Base-by-base conservation (phyloP, 805 yeast species). In the Wickerhamiella occidentalis region DNA sequence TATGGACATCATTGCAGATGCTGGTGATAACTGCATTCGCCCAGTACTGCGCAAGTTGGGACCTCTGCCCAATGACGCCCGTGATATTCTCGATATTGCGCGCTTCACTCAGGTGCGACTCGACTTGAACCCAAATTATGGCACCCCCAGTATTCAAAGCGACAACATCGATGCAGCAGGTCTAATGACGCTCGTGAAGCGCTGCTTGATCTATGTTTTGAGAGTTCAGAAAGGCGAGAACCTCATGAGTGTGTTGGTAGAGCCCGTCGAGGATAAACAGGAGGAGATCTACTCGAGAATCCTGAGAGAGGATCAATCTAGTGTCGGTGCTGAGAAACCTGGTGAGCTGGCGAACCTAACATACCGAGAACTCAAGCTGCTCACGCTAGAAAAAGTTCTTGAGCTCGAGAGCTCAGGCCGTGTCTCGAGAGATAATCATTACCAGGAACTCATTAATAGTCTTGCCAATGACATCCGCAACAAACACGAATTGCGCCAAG, bases 191-290 rank as follows among this genome's bases (percentile, higher is more conserved):
- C 87, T 85, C 59, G 86, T 83, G 0, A 90, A 90, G 62, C 70
- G 95, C 54, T 82, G 87, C 56, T 67, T 88, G n/a, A 66, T 82
- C 13, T 86, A 86, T 60, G 78, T 90, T 58, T 77, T 88, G 54
- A 79, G 87, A 55, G 84, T 92, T 5, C 96, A 92, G 68, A 72
- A 68, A 43, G 79, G 79, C 22, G 69, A 74, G 1, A 80, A 78
- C 54, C 70, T 90, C 42, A 73, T 81, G 49, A 90, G 83, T 46
- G 65, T 85, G 48, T 64, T 86, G 46, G 71, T 83, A 8, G 75
- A 80, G 3, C 82, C 82, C 2, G 85, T 84, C 26, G 69, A 71
- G 33, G 76, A 80, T 0, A 71, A 69, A 15, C 90, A 90, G 61
- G 98, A 92, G 61, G 56, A 52, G 9, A 58, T 53, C 23, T 57